Evolutionary conservation across 1,139 yeast genomes (phyloP).

Genomic region (Zygoascus sp.): DNA sequence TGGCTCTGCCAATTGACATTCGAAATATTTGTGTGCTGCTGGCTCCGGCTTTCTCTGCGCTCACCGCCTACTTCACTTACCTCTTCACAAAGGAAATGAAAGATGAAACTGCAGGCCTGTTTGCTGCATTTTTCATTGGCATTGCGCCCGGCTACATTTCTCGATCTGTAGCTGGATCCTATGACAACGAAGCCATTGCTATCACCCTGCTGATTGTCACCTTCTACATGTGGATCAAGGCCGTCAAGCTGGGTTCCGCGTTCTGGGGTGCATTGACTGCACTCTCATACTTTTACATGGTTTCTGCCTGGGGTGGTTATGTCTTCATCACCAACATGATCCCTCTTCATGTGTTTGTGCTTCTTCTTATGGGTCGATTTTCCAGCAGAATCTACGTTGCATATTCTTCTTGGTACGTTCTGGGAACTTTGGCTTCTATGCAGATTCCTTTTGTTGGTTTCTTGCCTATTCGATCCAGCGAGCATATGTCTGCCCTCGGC

Average conservation of each 20-base stretch:
- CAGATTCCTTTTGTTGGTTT: constrained; percentile 98
- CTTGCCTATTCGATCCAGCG: constrained; percentile 92
- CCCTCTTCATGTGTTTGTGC: constrained; percentile 89
- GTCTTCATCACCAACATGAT: constrained; percentile 97
- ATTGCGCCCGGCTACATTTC: constrained; percentile 99
- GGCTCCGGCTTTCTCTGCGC: constrained; percentile 94
- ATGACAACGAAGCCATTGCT: constrained; percentile 98
- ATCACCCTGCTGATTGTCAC: constrained; percentile 94
- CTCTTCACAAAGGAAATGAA: constrained; percentile 86
- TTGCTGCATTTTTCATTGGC: constrained; percentile 93
- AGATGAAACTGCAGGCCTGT: constrained; percentile 80
- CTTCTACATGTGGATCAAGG: constrained; percentile 92
- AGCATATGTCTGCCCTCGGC: constrained; percentile 98
- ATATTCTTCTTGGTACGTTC: constrained; percentile 93
- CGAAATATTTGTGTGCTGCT: constrained; percentile 92
- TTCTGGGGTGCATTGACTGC: constrained; percentile 84
- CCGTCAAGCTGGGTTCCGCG: constrained; percentile 85
- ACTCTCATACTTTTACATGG: constrained; percentile 94
- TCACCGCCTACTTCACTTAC: constrained; percentile 92
- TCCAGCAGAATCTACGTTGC: constrained; percentile 78
- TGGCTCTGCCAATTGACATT: constrained; percentile 82
- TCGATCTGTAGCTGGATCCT: constrained; percentile 97
- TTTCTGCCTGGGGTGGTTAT: constrained; percentile 99
- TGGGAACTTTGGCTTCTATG: constrained; percentile 97
- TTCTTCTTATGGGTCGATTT: constrained; percentile 92